Conservation (phyloP, 148 eudicot genomes). For the Heliosperma pusillum region DNA sequence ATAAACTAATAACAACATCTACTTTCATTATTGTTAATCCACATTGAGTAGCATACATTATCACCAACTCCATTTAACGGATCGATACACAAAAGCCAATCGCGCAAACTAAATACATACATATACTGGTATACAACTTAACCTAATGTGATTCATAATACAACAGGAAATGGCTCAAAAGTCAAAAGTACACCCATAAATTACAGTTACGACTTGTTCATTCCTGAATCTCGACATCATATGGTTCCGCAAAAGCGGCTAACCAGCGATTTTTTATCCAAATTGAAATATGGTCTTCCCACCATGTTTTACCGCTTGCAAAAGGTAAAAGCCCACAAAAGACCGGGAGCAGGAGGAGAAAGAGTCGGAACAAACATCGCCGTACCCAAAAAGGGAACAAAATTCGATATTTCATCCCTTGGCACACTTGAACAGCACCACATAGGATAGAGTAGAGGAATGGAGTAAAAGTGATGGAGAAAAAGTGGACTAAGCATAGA, state of each 20-base stretch:
- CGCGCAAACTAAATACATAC: not conserved
- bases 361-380: constrained; percentile 39
- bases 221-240: constrained; percentile 7
- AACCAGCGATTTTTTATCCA: constrained; percentile 31
- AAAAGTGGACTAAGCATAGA: constrained; percentile 61
- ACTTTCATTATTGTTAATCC: not conserved
- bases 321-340: constrained; percentile 80
- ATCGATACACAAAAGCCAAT: constrained; percentile 5
- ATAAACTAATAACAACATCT: not conserved
- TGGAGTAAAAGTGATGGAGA: constrained; percentile 45
- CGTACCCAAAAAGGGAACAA: constrained; percentile 61
- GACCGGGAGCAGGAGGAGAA: constrained; percentile 51
- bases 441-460: constrained; percentile 44
- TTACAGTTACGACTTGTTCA: not conserved
- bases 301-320: constrained; percentile 65
- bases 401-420: constrained; percentile 16
- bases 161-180: not conserved
- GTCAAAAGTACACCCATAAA: not conserved
- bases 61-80: not conserved
- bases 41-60: constrained; percentile 8
- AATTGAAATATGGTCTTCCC: constrained; percentile 64
- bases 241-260: constrained; percentile 23
- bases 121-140: not conserved
- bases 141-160: not conserved
- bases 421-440: constrained; percentile 51